Evolutionary conservation across 257 asterid genomes (phyloP), one percentile per base, ranked within the genome.

Genomic region (Penstemon barbatus): DNA sequence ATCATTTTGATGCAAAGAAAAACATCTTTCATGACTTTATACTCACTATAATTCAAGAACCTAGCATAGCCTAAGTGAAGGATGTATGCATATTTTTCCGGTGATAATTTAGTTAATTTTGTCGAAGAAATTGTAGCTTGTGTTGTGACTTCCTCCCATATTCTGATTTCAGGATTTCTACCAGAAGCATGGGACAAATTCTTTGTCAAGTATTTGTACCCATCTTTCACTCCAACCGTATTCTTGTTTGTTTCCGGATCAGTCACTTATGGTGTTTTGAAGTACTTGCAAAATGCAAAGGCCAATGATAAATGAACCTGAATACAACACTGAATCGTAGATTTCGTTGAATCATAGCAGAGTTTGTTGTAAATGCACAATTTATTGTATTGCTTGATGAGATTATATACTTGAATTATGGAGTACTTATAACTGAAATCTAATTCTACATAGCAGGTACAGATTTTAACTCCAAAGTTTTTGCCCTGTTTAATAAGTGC

Each of bases 171-270:
- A 94, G 97, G 97, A 25, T 89, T 91, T 75, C 82, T 94, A 54
- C 99, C 99, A n/a, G 97, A 89, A 61, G 87, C 78, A 60, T 91
- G 93, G 97, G 97, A 91, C 71, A 81, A 57, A 46, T 82, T 91
- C 59, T 75, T 86, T n/a, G 96, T 78, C 65, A 91, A 91, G 84
- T 94, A 89, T 80, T 77, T 94, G 19, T 89, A 91, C 81, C 97
- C 99, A 6, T 78, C 90, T 51, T 91, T 94, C 78, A 94, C 99
- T 71, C 97, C 97, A n/a, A 86, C 97, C 0, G 97, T 94, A 52
- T 79, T 82, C 85, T 75, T 89, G 79, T 94, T 94, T 61, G 81
- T 94, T 44, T 96, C 90, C 39, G 97, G 99, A 67, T 87, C 99
- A n/a, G 86, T 79, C 13, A 69, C 62, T 38, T 94, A 85, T 51